These are phyloP conservation scores for Microdochium paspali DNA, from an alignment of 2,329 filamentous ascomycete genomes.

Conservation along the genomic window DNA sequence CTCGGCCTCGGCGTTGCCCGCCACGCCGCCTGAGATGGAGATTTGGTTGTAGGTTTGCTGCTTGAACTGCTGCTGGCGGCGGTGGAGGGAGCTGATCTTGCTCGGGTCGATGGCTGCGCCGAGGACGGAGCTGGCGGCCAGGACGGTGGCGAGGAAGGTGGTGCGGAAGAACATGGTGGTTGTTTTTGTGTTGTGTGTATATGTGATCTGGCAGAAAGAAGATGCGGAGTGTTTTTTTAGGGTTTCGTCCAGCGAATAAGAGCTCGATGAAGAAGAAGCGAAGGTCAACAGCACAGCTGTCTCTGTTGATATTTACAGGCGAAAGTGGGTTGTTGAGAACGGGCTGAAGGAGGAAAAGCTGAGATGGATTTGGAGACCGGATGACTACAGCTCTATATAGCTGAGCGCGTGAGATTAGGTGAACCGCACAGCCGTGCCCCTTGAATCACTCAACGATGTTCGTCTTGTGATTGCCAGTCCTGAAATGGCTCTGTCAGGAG, in stretches of 20 bases:
- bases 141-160: not conserved
- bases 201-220: not conserved
- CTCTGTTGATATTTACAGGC: not conserved
- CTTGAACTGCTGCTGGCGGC: not conserved
- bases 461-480: too few relatives aligned
- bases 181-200: not conserved
- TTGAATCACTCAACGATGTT: too few relatives aligned
- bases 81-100: not conserved
- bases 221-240: not conserved
- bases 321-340: not conserved
- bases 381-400: not conserved
- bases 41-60: slow-evolving; percentile 30
- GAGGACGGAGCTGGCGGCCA: not conserved
- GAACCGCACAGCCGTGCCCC: not conserved
- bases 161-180: not conserved
- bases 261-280: not conserved
- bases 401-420: not conserved
- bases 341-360: not conserved
- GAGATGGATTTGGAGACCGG: not conserved
- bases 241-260: not conserved
- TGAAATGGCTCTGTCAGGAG: too few relatives aligned
- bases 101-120: not conserved
- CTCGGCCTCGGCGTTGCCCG: slow-evolving; percentile 33
- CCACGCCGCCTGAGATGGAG: slow-evolving; percentile 35
- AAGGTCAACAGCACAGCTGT: not conserved